Conservation (phyloP, 371 early-diverging fungal genomes). For the Phascolomyces articulosus region DNA sequence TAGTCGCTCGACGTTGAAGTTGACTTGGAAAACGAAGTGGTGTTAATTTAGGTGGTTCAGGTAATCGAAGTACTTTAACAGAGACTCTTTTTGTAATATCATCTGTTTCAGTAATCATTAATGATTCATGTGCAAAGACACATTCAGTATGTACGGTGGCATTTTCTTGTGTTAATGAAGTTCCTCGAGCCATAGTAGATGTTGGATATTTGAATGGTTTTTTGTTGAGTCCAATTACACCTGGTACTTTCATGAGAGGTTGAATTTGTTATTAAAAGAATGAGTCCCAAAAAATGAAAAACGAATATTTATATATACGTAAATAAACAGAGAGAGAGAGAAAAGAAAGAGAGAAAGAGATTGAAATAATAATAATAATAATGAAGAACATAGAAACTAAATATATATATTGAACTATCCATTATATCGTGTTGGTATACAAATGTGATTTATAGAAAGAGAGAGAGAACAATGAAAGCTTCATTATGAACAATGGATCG, state of each 20-base stretch:
- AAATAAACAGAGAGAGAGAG: neutral
- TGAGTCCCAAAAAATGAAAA: neutral
- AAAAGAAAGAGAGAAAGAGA: neutral
- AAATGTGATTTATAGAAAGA: too few relatives aligned
- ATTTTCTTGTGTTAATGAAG: neutral
- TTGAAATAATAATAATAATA: too few relatives aligned
- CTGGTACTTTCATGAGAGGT: neutral
- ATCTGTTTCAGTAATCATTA: conserved; percentile 18
- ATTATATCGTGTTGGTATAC: too few relatives aligned
- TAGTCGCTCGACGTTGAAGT: neutral
- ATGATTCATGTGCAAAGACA: conserved; percentile 19
- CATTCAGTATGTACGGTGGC: conserved; percentile 5
- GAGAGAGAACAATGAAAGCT: too few relatives aligned
- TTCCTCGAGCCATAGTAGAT: neutral
- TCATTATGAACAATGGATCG: neutral
- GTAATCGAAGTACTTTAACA: conserved; percentile 12
- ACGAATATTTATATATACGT: neutral
- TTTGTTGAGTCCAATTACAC: neutral
- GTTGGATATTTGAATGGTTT: conserved; percentile 16
- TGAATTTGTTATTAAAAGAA: neutral
- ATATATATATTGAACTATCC: too few relatives aligned
- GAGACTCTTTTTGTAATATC: conserved; percentile 16
- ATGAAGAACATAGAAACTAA: neutral
- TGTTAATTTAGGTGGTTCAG: conserved; percentile 5
- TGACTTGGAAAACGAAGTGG: conserved; percentile 6